Conservation (phyloP, 2,329 filamentous ascomycete genomes). For the Mollisiaceae sp. region DNA sequence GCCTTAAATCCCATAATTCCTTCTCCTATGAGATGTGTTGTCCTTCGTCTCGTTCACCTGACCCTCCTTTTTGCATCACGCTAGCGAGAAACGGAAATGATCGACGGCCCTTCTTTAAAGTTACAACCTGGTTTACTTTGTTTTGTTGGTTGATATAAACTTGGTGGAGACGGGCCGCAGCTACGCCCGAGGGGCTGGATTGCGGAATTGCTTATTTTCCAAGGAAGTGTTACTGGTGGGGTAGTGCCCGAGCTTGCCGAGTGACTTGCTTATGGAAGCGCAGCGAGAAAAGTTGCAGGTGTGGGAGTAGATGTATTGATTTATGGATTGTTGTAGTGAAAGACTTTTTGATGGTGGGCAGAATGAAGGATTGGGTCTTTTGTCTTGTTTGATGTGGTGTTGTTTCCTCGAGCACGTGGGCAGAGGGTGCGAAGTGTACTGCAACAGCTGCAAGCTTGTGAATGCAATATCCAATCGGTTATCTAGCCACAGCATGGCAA, state of each 20-base stretch:
- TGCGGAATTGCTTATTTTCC: neutral
- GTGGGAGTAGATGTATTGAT: neutral
- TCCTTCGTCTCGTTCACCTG: slow-evolving; percentile 2
- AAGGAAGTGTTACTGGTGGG: neutral
- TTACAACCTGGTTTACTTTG: neutral
- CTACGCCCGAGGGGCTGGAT: neutral
- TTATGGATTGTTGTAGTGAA: too few species aligned
- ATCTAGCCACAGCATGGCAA: too few species aligned
- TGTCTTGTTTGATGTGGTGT: too few species aligned
- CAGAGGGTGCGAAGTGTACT: too few species aligned
- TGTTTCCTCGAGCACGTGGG: neutral
- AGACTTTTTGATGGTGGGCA: too few species aligned
- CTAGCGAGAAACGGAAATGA: neutral
- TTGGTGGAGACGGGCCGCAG: slow-evolving; percentile 1
- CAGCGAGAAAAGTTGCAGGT: too few species aligned
- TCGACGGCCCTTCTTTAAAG: neutral
- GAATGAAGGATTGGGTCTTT: too few species aligned
- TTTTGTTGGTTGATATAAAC: neutral
- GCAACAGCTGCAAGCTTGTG: too few species aligned
- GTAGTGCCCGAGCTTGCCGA: neutral
- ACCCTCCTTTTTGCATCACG: neutral
- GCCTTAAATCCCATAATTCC: neutral
- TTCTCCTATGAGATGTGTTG: neutral
- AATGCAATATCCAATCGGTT: too few species aligned
- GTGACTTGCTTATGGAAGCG: neutral